Conservation (phyloP, 2,329 filamentous ascomycete species). For the Sordariomycetes sp. region DNA sequence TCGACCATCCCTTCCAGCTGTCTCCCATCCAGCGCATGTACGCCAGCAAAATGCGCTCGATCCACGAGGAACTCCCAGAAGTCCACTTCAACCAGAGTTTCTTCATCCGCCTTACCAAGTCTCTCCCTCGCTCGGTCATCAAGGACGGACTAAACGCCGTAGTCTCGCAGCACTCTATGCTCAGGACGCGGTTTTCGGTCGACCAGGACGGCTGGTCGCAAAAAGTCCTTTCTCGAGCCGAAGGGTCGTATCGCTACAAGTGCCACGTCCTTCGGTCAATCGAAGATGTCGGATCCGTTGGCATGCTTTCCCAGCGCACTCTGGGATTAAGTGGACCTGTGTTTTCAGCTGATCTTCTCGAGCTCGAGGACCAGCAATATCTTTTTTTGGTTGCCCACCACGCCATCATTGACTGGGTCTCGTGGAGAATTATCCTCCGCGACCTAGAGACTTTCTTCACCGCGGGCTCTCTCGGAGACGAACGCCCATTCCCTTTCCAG, state of each 20-base stretch:
- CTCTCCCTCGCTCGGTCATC: too few species aligned
- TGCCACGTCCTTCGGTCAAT: too few species aligned
- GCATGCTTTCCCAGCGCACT: conserved; percentile 9
- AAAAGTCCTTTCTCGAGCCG: conserved; percentile 8
- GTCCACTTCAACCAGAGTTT: conserved; percentile 31
- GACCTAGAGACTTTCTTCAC: conserved; percentile 26
- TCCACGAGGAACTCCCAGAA: conserved; percentile 7
- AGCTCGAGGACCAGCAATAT: conserved; percentile 8
- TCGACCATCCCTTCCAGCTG: conserved; percentile 18
- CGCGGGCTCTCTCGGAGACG: conserved; percentile 5
- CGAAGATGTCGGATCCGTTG: too few species aligned
- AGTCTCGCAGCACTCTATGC: conserved; percentile 19
- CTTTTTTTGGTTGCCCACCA: conserved; percentile 20
- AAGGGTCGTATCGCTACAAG: conserved; percentile 10
- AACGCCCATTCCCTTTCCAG: conserved; percentile 19
- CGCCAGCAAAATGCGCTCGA: conserved; percentile 12
- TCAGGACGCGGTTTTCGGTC: conserved; percentile 18
- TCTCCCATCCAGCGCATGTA: conserved; percentile 30
- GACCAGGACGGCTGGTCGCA: conserved; percentile 6
- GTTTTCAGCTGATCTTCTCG: conserved; percentile 7
- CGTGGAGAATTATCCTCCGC: conserved; percentile 28
- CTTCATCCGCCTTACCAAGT: conserved; percentile 17
- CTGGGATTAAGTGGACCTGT: conserved; percentile 10
- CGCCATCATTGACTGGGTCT: conserved; percentile 27
- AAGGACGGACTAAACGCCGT: conserved; percentile 9